A percentile compares a stretch with the other conserved stretches of the same genome.
phyloP scores from a whole-genome alignment of 2,329 filamentous ascomycete genomes.

The Fusarium tanahbumbuense region DNA sequence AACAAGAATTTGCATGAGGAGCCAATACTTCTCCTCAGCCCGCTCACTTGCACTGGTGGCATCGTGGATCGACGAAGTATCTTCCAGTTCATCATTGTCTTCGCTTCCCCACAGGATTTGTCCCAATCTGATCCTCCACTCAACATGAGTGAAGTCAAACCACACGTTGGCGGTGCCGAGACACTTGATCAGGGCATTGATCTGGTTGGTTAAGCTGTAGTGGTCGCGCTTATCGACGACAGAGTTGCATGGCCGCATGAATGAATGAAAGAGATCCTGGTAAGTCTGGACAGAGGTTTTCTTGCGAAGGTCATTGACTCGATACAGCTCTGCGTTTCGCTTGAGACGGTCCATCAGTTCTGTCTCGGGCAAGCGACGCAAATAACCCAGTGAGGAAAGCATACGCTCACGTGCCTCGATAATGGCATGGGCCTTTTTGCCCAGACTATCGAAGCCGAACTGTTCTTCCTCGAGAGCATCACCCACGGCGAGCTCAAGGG shows the following conservation, averaged over 20 bases:
- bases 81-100: constrained; percentile 64
- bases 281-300: constrained; percentile 68
- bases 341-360: constrained; percentile 69
- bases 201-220: constrained; percentile 75
- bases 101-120: constrained; percentile 75
- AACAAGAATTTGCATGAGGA: constrained; percentile 73
- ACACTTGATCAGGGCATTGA: constrained; percentile 74
- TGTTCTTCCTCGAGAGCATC: constrained; percentile 73
- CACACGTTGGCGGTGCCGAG: constrained; percentile 74
- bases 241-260: constrained; percentile 67
- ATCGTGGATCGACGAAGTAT: constrained; percentile 64
- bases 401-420: constrained; percentile 69
- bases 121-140: constrained; percentile 79
- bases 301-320: constrained; percentile 63
- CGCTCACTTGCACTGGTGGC: constrained; percentile 62
- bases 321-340: constrained; percentile 66
- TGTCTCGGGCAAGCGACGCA: constrained; percentile 68
- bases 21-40: constrained; percentile 73
- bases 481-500: constrained; percentile 72
- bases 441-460: constrained; percentile 68
- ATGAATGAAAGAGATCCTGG: constrained; percentile 69
- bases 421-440: constrained; percentile 65
- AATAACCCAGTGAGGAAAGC: constrained; percentile 63
- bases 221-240: constrained; percentile 69
- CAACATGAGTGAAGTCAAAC: constrained; percentile 79